Conservation (phyloP, 140 eudicot genomes). For the Ambrosia hybrid region DNA sequence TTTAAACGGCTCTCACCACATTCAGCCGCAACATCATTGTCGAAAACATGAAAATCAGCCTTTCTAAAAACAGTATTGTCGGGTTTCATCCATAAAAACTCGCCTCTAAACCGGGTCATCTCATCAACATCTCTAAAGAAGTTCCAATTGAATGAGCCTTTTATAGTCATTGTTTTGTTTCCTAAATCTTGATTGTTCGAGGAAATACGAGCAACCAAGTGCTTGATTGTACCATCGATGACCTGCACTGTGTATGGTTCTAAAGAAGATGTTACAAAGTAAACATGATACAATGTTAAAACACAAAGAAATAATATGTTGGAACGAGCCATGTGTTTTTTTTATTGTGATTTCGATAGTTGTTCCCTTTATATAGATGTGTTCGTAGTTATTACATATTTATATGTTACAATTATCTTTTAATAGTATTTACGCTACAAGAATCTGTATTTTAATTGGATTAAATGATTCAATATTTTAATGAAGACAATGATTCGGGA, state of each 20-base stretch:
- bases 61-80: neutral
- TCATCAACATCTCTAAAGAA: neutral
- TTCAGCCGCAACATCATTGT: neutral
- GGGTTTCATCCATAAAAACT: conserved; percentile 18
- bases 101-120: neutral
- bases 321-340: neutral
- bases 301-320: neutral
- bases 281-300: neutral
- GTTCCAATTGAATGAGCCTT: neutral
- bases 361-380: neutral
- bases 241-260: neutral
- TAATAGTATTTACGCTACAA: too few relatives aligned
- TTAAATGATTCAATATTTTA: neutral
- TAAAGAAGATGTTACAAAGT: neutral
- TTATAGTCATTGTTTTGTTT: conserved; percentile 4
- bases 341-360: neutral
- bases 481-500: neutral
- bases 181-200: conserved; percentile 16
- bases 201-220: conserved; percentile 4
- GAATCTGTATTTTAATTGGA: too few relatives aligned
- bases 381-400: neutral
- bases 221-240: neutral
- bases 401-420: too few relatives aligned
- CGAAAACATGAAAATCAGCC: conserved; percentile 16
- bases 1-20: neutral